Base-by-base conservation (phyloP, 2,329 filamentous ascomycete genomes). In the Dactylellina haptotyla region DNA sequence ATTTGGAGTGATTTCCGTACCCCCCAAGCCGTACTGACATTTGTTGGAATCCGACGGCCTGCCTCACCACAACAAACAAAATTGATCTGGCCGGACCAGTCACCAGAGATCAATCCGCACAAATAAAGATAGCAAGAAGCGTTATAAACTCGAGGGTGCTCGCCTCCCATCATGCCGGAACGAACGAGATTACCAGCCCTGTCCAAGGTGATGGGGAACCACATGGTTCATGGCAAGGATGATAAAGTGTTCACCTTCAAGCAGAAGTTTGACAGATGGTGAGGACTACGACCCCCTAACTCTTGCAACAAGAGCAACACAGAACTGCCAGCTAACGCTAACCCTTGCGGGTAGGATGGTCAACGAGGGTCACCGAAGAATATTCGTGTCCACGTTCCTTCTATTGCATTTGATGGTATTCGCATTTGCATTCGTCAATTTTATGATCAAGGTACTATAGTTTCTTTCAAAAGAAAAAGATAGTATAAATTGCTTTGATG, bases 151-250 rank as follows among this genome's bases (percentile, higher is more conserved):
- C 30, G n/a, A 61, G 18, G 53, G 18, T 20, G 23, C 23, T 23
- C 10, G 50, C 16, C 25, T 5, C 12, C 16, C 18, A 43, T 37
- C 28, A 73, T 73, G 69, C 45, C 69, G 32, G 91, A 94, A 82
- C 85, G 91, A 79, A 87, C 90, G 80, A 86, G 91, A 89, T 93
- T 90, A 88, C 91, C 91, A 75, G 90, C 91, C 14, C 85, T 95
- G 63, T 92, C 90, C 73, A 87, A 90, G 76, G 92, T 94, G 89
- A 83, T 95, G 80, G 86, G 93, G 80, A 92, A 91, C 64, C 90
- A 91, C 54, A 90, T 93, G 83, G 90, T 93, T 87, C 91, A 88
- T 62, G 88, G 88, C 78, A 89, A 92, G 79, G 51, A 64, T 45
- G 86, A 84, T 78, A 88, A 88, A 79, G 85, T 88, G 65, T 83